Conservation (phyloP, 2,329 filamentous ascomycete species). For the Chlorencoelia australis region DNA sequence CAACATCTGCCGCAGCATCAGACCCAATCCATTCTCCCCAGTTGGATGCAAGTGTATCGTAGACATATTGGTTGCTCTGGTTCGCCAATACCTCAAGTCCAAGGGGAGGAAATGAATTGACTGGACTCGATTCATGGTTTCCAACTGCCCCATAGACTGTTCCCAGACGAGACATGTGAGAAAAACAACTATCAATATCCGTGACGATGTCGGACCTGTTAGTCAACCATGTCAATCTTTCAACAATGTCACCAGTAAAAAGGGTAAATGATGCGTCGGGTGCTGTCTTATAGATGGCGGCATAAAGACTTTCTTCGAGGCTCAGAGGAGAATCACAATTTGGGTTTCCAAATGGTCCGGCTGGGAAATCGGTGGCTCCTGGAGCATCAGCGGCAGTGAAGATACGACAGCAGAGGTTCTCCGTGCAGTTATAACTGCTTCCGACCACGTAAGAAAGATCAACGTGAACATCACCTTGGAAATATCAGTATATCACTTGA, state of each 20-base stretch:
- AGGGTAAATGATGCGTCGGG: constrained; percentile 23
- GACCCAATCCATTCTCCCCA: constrained; percentile 28
- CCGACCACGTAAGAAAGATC: constrained; percentile 31
- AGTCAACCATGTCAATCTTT: constrained; percentile 13
- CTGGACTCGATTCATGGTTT: constrained; percentile 31
- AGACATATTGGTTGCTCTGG: constrained; percentile 30
- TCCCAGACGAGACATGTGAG: constrained; percentile 24
- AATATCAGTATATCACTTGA: too few relatives aligned
- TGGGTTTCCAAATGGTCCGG: constrained; percentile 29
- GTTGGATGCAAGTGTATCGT: constrained; percentile 26
- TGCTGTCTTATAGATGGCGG: constrained; percentile 26
- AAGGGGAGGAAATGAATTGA: constrained; percentile 30
- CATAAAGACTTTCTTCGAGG: constrained; percentile 30
- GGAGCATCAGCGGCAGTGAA: constrained; percentile 28
- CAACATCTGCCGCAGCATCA: constrained; percentile 17
- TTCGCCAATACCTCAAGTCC: too few relatives aligned
- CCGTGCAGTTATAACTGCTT: constrained; percentile 30
- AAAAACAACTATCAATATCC: constrained; percentile 30
- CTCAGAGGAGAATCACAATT: constrained; percentile 29
- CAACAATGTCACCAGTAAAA: constrained; percentile 24
- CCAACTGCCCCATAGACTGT: constrained; percentile 30
- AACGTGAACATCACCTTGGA: constrained; percentile 34
- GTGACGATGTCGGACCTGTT: constrained; percentile 24
- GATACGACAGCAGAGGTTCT: constrained; percentile 32
- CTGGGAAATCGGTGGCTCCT: constrained; percentile 28